These are phyloP conservation scores for Starmerella roubikii DNA, from an alignment of 805 yeast genomes.

Conservation along the genomic window DNA sequence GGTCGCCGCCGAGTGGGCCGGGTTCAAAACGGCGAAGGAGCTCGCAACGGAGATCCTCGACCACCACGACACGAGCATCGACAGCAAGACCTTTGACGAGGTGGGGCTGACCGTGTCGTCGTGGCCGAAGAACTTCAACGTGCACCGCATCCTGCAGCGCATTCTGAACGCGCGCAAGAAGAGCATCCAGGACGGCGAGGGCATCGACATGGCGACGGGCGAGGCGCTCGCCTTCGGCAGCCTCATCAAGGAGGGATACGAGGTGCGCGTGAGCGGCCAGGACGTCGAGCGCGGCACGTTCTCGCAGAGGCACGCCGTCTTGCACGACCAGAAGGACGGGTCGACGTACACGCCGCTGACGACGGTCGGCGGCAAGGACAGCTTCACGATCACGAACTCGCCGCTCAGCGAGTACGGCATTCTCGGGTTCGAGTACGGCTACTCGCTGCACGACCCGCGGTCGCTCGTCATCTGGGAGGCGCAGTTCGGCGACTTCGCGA, in stretches of 20 bases:
- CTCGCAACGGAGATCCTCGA: slow-evolving; percentile 91
- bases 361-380: slow-evolving; percentile 64
- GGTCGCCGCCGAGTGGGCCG: slow-evolving; percentile 98
- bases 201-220: slow-evolving; percentile 99
- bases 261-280: slow-evolving; percentile 95
- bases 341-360: slow-evolving; percentile 72
- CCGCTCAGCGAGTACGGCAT: slow-evolving; percentile 98
- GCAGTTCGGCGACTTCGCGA: slow-evolving; percentile 99
- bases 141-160: slow-evolving; percentile 93
- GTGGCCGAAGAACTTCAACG: slow-evolving; percentile 75
- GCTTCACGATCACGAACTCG: slow-evolving; percentile 80
- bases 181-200: slow-evolving; percentile 75
- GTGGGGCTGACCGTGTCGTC: slow-evolving; percentile 69
- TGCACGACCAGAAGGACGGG: slow-evolving; percentile 90
- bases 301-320: slow-evolving; percentile 97
- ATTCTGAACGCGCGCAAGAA: slow-evolving; percentile 78
- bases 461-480: slow-evolving; percentile 98
- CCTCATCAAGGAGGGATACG: slow-evolving; percentile 81
- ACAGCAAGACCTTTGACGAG: slow-evolving; percentile 52
- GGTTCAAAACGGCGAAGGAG: slow-evolving; percentile 93
- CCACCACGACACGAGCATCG: slow-evolving; percentile 88
- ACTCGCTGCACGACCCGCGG: slow-evolving; percentile 93
- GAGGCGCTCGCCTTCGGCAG: slow-evolving; percentile 98
- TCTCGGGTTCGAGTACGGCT: slow-evolving; percentile 98
- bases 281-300: slow-evolving; percentile 99